phyloP scores from a whole-genome alignment of 306 rosid genomes.

The Vigna unguiculata region DNA sequence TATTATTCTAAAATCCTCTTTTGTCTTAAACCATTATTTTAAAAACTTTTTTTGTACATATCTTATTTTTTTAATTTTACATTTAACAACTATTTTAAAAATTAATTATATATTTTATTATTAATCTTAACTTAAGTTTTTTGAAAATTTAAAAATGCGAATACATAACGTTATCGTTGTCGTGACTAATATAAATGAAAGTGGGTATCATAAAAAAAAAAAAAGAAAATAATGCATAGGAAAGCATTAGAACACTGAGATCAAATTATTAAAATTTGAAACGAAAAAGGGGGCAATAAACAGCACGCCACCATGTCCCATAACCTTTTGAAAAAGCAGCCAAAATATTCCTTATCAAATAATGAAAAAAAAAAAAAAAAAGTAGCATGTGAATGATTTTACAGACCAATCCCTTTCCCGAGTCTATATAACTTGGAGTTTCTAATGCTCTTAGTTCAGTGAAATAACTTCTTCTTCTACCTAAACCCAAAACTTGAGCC shows the following conservation, averaged over 20 bases:
- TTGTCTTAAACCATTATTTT: no score
- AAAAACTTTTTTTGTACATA: no score
- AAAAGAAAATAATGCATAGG: not conserved
- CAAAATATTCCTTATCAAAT: constrained; percentile 39
- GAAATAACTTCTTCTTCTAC: constrained; percentile 23
- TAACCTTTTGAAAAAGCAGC: constrained; percentile 49
- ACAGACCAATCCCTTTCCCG: constrained; percentile 40
- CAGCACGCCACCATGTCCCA: constrained; percentile 53
- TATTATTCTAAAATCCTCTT: no score
- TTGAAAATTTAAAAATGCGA: no score
- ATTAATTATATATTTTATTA: no score
- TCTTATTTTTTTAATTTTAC: no score
- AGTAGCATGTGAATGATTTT: constrained; percentile 44
- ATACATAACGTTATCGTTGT: no score
- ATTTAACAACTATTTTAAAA: no score
- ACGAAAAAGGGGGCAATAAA: constrained; percentile 48
- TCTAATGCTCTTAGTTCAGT: constrained; percentile 42
- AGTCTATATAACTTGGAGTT: constrained; percentile 42
- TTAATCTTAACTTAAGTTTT: no score
- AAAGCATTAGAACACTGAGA: not conserved
- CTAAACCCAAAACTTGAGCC: constrained; percentile 10
- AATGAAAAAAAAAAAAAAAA: constrained; percentile 32
- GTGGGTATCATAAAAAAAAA: no score
- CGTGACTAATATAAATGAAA: no score
- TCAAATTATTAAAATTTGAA: constrained; percentile 37